These are phyloP conservation scores for Piromyces finnis DNA, from an alignment of 192 early-diverging fungal species.

Conservation along the genomic window DNA sequence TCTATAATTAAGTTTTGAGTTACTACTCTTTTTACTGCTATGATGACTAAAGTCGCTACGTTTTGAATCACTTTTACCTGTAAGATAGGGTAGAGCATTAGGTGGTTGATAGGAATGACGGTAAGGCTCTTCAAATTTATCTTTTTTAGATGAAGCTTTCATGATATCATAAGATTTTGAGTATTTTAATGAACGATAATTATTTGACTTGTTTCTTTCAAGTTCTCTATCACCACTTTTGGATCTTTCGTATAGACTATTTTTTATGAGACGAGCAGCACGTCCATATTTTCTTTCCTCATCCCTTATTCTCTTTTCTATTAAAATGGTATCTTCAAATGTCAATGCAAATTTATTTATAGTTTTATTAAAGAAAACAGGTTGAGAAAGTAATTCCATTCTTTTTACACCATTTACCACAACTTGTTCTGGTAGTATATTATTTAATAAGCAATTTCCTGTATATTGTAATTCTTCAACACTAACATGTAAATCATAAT, in stretches of 20 bases:
- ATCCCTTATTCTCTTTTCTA: background rate
- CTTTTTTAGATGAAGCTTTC: background rate
- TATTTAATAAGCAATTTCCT: conserved; percentile 55
- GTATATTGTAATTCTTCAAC: conserved; percentile 67
- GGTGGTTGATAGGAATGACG: background rate
- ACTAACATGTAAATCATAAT: conserved; percentile 64
- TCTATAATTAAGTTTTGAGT: background rate
- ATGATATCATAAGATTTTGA: background rate
- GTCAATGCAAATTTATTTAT: background rate
- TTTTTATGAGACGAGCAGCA: background rate
- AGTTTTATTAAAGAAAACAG: background rate
- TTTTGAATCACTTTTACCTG: background rate
- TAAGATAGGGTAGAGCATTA: background rate
- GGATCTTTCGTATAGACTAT: background rate
- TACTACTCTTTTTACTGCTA: background rate
- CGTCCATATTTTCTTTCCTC: background rate
- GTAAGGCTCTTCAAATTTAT: background rate
- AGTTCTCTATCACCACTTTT: background rate
- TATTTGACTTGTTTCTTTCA: background rate
- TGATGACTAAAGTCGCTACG: background rate
- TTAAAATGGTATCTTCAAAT: background rate
- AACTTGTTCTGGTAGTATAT: background rate
- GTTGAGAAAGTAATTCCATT: background rate
- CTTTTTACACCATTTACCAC: background rate
- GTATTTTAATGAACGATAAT: background rate